phyloP scores from a whole-genome alignment of 1,284 basidiomycete species.

The Schizophyllum amplum region DNA sequence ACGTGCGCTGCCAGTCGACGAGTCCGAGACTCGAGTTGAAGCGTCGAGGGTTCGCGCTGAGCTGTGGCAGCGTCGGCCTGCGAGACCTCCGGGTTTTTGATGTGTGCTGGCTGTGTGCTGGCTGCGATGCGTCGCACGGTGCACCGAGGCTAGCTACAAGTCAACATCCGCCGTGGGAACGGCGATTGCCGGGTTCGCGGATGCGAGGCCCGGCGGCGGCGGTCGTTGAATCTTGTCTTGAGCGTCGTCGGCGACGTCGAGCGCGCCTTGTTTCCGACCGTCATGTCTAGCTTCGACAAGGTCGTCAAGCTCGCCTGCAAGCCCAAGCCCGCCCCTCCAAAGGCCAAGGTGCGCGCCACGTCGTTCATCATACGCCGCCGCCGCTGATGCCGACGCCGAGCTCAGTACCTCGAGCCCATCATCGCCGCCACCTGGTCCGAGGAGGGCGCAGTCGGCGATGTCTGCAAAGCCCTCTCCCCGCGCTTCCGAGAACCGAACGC shows the following conservation, averaged over 20 bases:
- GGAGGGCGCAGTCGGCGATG: slow-evolving; percentile 87
- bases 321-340: slow-evolving; percentile 89
- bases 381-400: slow-evolving; percentile 3
- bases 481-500: slow-evolving; percentile 87
- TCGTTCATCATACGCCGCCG: not conserved
- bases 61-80: no score
- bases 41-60: no score
- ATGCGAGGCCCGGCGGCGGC: no score
- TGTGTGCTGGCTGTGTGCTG: no score
- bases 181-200: no score
- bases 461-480: slow-evolving; percentile 79
- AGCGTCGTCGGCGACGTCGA: not conserved
- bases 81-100: no score
- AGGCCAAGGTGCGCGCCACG: slow-evolving; percentile 69
- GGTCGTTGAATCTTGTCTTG: no score
- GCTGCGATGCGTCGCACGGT: no score
- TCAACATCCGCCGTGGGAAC: no score
- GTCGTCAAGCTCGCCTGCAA: slow-evolving; percentile 90
- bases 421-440: slow-evolving; percentile 92
- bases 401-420: slow-evolving; percentile 81
- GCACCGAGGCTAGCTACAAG: no score
- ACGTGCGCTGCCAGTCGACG: no score
- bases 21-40: no score
- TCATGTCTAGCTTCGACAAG: slow-evolving; percentile 77
- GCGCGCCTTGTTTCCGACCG: not conserved